Conservation (phyloP, 2,329 filamentous ascomycete genomes). For the Hymenoscyphus occultus region DNA sequence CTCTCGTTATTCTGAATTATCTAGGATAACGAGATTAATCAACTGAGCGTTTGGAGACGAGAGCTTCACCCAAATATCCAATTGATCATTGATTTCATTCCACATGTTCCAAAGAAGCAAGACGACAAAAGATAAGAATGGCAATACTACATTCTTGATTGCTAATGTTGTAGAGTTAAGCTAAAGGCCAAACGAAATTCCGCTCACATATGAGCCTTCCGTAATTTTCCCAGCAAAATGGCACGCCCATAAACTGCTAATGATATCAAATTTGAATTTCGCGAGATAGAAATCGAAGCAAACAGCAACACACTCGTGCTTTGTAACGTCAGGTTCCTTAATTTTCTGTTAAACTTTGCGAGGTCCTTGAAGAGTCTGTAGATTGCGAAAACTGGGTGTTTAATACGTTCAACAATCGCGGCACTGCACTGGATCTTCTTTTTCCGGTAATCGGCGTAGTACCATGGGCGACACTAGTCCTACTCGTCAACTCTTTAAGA, state of each 20-base stretch:
- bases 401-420: neutral
- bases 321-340: neutral
- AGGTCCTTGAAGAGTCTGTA: neutral
- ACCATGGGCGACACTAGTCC: constrained; percentile 8
- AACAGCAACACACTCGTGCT: neutral
- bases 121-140: too few relatives aligned
- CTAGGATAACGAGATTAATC: too few relatives aligned
- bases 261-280: neutral
- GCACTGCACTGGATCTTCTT: constrained; percentile 5
- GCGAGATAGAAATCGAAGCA: neutral
- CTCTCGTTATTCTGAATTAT: too few relatives aligned
- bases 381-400: constrained; percentile 5
- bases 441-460: constrained; percentile 5
- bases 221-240: neutral
- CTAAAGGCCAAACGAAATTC: neutral
- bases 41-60: too few relatives aligned
- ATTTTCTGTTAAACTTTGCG: neutral
- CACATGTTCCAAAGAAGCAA: too few relatives aligned
- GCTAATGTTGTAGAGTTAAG: neutral
- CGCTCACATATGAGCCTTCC: neutral
- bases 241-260: neutral
- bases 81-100: too few relatives aligned
- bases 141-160: too few relatives aligned
- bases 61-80: too few relatives aligned
- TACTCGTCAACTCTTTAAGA: constrained; percentile 10